Evolutionary conservation across 129 eudicot genomes (phyloP).

Genomic region (Logfia minima): DNA sequence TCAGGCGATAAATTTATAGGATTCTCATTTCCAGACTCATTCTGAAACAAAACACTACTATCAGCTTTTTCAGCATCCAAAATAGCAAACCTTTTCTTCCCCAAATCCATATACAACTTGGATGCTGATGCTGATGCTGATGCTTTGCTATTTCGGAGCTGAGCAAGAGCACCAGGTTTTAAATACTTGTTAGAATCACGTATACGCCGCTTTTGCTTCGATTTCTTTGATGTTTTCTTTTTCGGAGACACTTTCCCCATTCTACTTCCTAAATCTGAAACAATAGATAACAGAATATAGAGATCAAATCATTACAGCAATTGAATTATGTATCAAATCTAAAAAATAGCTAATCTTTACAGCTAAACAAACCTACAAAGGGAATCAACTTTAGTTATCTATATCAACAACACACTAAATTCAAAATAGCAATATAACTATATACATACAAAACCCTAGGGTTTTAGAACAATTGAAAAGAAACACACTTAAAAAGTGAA

Average conservation of each 20-base stretch:
- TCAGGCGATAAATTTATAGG: constrained; percentile 56
- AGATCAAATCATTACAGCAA: too few relatives aligned
- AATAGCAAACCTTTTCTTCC: constrained; percentile 78
- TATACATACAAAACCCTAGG: not conserved
- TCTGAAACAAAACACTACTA: constrained; percentile 12
- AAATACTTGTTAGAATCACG: constrained; percentile 53
- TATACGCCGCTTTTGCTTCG: constrained; percentile 55
- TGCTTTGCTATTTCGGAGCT: constrained; percentile 65
- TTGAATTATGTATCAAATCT: too few relatives aligned
- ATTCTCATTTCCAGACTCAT: constrained; percentile 26
- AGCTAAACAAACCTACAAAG: not conserved
- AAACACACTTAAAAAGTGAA: not conserved
- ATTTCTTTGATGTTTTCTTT: constrained; percentile 43
- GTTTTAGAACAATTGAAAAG: not conserved
- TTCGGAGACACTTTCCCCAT: constrained; percentile 77
- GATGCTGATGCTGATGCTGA: constrained; percentile 35
- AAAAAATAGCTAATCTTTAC: not conserved
- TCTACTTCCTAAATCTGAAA: not conserved
- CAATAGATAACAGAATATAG: not conserved
- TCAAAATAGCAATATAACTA: not conserved
- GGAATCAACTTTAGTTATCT: too few relatives aligned
- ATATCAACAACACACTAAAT: not conserved
- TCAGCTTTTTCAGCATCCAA: constrained; percentile 40
- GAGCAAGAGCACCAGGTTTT: constrained; percentile 90
- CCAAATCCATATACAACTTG: constrained; percentile 60